Base-by-base conservation (phyloP, 371 early-diverging fungal genomes). In the Fennellomyces sp. region DNA sequence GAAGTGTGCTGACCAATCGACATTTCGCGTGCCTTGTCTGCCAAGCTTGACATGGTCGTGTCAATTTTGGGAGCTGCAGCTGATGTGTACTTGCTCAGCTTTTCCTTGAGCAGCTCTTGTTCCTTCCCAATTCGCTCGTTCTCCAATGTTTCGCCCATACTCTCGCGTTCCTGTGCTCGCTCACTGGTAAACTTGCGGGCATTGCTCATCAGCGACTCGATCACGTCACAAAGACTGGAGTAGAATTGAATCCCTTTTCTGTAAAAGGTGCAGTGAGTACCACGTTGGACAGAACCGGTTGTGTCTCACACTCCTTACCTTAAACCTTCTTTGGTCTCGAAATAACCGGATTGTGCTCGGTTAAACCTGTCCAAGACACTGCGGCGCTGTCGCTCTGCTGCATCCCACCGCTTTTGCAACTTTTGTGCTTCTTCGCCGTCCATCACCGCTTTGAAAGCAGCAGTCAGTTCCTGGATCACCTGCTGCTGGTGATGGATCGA, bases 231-330 rank as follows among this genome's bases (percentile, higher is more conserved):
- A 49, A 94, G 60, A 53, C 88, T 85, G 15, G 84, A 75, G 60
- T 96, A 96, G 63, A 93, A 96, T 47, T 87, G 81, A n/a, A 90
- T 78, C 0, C 94, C 94, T 60, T 87, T 84, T 13, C 73, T 78
- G 41, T 21, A 28, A 19, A 17, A 27, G 4, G 10, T 53, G 31
- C n/a, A 50, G 15, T 25, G 17, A 60, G 19, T 42, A 33, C 23
- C 23, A 21, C 1, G 21, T 17, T 6, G 15, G 29, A 31, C 39
- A 33, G 38, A 25, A 52, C 41, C 41, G 19, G 26, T 3, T 27
- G 15, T 49, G 15, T 7, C 2, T 55, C 15, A 12, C 12, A 39
- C 30, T 19, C 59, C 63, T 49, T 67, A 72, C 70, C 70, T 81
- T 47, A 89, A 61, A 1, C 90, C 91, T 35, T 89, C 89, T 60